Evolutionary conservation across 1,284 basidiomycete species (phyloP).

Genomic region (Apiotrichum gracile): DNA sequence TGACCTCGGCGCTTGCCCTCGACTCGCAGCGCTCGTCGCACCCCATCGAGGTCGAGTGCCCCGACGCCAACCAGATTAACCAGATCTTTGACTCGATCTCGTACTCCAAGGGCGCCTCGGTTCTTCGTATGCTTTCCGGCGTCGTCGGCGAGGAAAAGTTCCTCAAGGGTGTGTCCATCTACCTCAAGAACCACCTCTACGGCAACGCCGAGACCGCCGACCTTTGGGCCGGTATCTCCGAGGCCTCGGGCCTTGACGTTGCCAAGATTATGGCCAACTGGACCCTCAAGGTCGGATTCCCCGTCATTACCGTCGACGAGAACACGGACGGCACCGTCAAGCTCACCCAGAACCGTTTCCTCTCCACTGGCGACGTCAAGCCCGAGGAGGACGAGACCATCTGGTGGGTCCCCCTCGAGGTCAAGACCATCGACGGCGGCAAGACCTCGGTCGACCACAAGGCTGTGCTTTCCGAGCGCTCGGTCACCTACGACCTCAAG

Average conservation of each 20-base stretch:
- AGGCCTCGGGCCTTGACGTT: conserved; percentile 72
- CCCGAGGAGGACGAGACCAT: conserved; percentile 83
- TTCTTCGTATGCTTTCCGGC: conserved; percentile 85
- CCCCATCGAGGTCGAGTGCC: conserved; percentile 88
- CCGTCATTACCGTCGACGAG: conserved; percentile 82
- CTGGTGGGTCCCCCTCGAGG: conserved; percentile 75
- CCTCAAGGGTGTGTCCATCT: conserved; percentile 79
- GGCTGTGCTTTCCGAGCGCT: conserved; percentile 64
- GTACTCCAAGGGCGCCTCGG: conserved; percentile 77
- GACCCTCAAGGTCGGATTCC: conserved; percentile 85
- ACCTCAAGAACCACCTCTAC: conserved; percentile 82
- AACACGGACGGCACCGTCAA: conserved; percentile 58
- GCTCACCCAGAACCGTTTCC: conserved; percentile 85
- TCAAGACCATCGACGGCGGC: conserved; percentile 55
- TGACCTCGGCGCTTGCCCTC: conserved; percentile 62
- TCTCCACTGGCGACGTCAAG: conserved; percentile 72
- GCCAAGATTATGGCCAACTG: conserved; percentile 83
- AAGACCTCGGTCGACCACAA: conserved; percentile 56
- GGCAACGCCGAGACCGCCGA: conserved; percentile 80
- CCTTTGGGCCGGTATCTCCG: conserved; percentile 81
- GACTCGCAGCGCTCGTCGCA: conserved; percentile 90
- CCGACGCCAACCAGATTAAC: conserved; percentile 78
- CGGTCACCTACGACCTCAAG: conserved; percentile 59
- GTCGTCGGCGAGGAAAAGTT: conserved; percentile 86
- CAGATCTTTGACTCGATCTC: conserved; percentile 84